A percentile compares a stretch with the other conserved stretches of the same genome.
These are phyloP conservation scores for Phaffia australis DNA, from an alignment of 768 basidiomycete genomes.

Conservation along the genomic window DNA sequence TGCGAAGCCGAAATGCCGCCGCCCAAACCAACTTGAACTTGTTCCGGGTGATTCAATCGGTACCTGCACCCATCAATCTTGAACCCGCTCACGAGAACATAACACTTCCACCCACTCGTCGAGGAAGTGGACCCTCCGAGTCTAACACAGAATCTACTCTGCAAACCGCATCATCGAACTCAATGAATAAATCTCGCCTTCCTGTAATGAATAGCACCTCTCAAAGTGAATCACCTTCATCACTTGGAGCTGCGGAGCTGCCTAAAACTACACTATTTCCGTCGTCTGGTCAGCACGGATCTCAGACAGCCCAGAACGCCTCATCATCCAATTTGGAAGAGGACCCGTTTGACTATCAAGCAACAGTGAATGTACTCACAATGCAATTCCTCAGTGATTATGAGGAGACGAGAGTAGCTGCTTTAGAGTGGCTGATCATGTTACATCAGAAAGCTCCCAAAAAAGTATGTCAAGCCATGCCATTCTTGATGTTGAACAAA, in stretches of 20 bases:
- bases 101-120: slow-evolving; percentile 27
- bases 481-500: background rate
- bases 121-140: slow-evolving; percentile 13
- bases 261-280: slow-evolving; percentile 16
- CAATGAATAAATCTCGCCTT: background rate
- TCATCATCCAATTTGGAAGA: slow-evolving; percentile 41
- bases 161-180: slow-evolving; percentile 27
- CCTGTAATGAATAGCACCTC: background rate
- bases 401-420: slow-evolving; percentile 89
- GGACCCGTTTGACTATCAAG: slow-evolving; percentile 81
- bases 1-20: slow-evolving; percentile 76
- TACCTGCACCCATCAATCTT: slow-evolving; percentile 59
- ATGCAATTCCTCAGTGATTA: slow-evolving; percentile 91
- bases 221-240: background rate
- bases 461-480: slow-evolving; percentile 49
- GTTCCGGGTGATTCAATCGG: slow-evolving; percentile 68
- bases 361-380: slow-evolving; percentile 83
- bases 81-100: slow-evolving; percentile 11
- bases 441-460: slow-evolving; percentile 93
- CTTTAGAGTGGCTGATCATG: slow-evolving; percentile 97
- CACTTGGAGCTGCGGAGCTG: background rate
- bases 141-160: slow-evolving; percentile 20
- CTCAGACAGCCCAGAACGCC: background rate
- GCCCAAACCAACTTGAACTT: slow-evolving; percentile 75
- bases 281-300: slow-evolving; percentile 11